phyloP scores from a whole-genome alignment of 2,329 filamentous ascomycete species.

The Aspergillus glaucus region DNA sequence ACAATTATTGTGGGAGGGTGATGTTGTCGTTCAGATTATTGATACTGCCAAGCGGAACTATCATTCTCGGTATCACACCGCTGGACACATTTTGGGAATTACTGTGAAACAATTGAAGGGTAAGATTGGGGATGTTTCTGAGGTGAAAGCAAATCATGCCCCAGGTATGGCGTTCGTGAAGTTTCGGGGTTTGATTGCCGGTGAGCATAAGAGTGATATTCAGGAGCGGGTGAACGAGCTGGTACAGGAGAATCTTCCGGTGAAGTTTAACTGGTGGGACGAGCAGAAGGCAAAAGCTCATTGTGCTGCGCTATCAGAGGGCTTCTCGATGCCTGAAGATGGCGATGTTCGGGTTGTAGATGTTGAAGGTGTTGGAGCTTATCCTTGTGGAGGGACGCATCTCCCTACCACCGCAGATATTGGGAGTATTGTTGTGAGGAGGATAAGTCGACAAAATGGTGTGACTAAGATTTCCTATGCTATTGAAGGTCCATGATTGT shows the following conservation, averaged over 20 bases:
- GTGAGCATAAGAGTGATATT: conserved; percentile 23
- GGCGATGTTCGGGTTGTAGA: conserved; percentile 20
- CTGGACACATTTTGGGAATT: conserved; percentile 23
- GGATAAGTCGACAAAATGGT: conserved; percentile 24
- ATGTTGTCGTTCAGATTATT: conserved; percentile 17
- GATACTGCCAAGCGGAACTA: conserved; percentile 20
- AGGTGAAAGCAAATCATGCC: conserved; percentile 25
- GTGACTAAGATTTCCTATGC: conserved; percentile 25
- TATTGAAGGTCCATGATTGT: conserved; percentile 2
- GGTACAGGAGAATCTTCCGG: conserved; percentile 14
- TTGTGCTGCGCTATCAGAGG: conserved; percentile 11
- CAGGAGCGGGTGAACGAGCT: conserved; percentile 23
- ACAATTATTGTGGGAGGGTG: conserved; percentile 9
- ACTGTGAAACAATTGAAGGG: conserved; percentile 21
- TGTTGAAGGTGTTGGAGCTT: conserved; percentile 23
- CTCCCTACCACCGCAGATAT: conserved; percentile 16
- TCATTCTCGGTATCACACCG: conserved; percentile 26
- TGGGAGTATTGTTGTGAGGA: conserved; percentile 20
- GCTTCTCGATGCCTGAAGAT: conserved; percentile 10
- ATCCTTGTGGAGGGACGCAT: conserved; percentile 27
- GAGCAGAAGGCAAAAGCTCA: conserved; percentile 5
- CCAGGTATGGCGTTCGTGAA: conserved; percentile 23
- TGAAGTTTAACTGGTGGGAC: conserved; percentile 21
- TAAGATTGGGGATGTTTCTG: conserved; percentile 14
- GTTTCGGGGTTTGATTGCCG: conserved; percentile 23